Evolutionary conservation across 2,329 filamentous ascomycete species (phyloP), one percentile per base, ranked within the genome.

Genomic region (Xylaria multiplex): DNA sequence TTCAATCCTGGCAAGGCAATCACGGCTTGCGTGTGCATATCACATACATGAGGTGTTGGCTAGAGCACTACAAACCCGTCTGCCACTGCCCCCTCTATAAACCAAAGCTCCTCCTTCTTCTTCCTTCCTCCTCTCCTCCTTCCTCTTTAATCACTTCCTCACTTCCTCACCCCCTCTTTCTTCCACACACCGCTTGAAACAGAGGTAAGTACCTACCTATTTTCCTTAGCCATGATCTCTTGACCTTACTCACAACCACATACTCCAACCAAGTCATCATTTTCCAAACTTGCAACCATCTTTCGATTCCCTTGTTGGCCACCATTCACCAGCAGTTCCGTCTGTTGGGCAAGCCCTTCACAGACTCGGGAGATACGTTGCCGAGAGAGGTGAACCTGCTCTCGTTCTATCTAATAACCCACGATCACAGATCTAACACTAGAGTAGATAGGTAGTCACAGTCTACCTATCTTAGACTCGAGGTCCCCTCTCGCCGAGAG

Each of bases 251-350:
- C 8, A 7, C 32, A 35, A 35, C 32, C 8, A 7, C 32, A 35
- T 35, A 7, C 32, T 11, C 7, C 9, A 35, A 8, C 37, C 8
- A 6, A 30, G 46, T 8, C n/a, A 16, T 13, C 14, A 19, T 3
- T 22, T 35, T 19, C 13, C 11, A 11, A 42, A 2, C 35, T 52
- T 9, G 14, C 8, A 37, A 45, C 5, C 3, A 5, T 19, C 6
- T 6, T 22, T 48, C 27, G 48, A 32, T 64, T 64, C 48, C 40
- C 48, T 22, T 16, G 61, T 58, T 59, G 46, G 54, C 61, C 61
- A 58, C 48, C 61, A 30, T 46, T 2, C 9, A 9, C 45, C 19
- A 8, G 13, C 7, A 8, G 14, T 6, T 32, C 14, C 27, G 52
- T 3, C 22, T 4, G 27, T 37, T 37, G 35, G 11, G 35, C 35